Evolutionary conservation across 1,139 yeast species (phyloP).

Genomic region (Scheffersomyces parashehatae): DNA sequence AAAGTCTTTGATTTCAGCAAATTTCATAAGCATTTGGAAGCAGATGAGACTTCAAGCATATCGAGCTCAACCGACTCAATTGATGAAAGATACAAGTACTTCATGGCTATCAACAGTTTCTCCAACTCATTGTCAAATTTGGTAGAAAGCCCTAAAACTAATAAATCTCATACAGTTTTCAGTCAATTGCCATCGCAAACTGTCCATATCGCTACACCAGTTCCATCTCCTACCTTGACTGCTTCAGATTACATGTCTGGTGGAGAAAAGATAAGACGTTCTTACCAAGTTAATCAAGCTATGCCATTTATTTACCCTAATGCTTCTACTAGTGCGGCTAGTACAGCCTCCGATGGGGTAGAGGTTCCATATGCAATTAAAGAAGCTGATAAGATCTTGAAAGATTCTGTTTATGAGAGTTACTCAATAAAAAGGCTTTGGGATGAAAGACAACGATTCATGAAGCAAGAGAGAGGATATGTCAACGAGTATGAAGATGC

Average conservation of each 20-base stretch:
- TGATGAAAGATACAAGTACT: conserved; percentile 26
- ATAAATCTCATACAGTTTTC: conserved; percentile 53
- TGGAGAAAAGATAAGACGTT: conserved; percentile 67
- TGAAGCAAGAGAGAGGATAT: conserved; percentile 78
- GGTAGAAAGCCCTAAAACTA: conserved; percentile 61
- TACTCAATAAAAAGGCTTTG: conserved; percentile 68
- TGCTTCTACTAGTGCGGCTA: conserved; percentile 11
- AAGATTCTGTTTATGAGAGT: conserved; percentile 62
- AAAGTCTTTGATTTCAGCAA: conserved; percentile 19
- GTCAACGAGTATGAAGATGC: conserved; percentile 21
- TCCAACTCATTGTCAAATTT: conserved; percentile 57
- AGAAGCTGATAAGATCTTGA: conserved; percentile 69
- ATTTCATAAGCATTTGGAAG: conserved; percentile 10
- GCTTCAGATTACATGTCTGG: conserved; percentile 58
- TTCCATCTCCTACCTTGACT: conserved; percentile 77
- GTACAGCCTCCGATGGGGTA: conserved; percentile 13
- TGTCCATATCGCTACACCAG: conserved; percentile 84
- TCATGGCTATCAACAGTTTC: conserved; percentile 45
- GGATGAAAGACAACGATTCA: conserved; percentile 68
- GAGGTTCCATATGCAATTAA: conserved; percentile 70
- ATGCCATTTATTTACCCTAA: conserved; percentile 79
- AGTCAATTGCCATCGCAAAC: conserved; percentile 62
- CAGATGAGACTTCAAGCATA: background rate
- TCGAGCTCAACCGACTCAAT: conserved; percentile 8
- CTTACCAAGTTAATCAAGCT: conserved; percentile 76